A percentile compares a stretch with the other conserved stretches of the same genome.
Evolutionary conservation across 352 stramenopile species (phyloP).

Genomic region (Blastocystis hominis): DNA sequence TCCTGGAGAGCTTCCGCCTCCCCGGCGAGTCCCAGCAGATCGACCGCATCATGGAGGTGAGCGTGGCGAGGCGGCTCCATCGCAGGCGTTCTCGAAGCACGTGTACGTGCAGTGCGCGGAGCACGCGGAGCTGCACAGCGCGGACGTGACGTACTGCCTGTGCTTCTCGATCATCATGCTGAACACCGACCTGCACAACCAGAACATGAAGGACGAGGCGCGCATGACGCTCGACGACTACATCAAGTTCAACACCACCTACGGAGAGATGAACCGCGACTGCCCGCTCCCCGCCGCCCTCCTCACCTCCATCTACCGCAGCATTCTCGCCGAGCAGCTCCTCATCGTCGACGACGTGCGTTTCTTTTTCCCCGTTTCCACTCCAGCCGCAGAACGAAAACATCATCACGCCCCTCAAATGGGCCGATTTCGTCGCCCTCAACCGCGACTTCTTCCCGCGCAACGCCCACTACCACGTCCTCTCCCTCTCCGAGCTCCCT

Average conservation of each 20-base stretch:
- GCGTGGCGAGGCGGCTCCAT: background rate
- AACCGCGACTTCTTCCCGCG: background rate
- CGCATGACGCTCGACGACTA: slow-evolving; percentile 59
- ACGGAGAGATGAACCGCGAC: slow-evolving; percentile 87
- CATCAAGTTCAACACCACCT: slow-evolving; percentile 76
- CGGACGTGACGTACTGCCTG: slow-evolving; percentile 54
- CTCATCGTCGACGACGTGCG: slow-evolving; percentile 42
- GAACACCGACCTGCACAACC: slow-evolving; percentile 78
- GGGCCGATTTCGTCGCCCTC: background rate
- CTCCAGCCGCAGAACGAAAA: slow-evolving; percentile 32
- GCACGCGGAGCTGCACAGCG: background rate
- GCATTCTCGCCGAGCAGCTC: slow-evolving; percentile 63
- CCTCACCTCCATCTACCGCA: slow-evolving; percentile 70
- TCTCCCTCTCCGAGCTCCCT: background rate
- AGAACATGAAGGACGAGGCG: slow-evolving; percentile 64
- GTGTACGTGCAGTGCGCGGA: background rate
- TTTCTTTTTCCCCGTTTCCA: background rate
- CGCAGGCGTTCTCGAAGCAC: background rate
- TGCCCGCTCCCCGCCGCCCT: slow-evolving; percentile 82
- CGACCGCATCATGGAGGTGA: slow-evolving; percentile 73
- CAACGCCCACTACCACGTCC: background rate
- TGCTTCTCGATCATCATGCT: slow-evolving; percentile 78
- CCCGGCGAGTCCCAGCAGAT: slow-evolving; percentile 94
- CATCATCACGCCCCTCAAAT: slow-evolving; percentile 2
- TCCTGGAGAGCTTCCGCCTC: slow-evolving; percentile 82